Evolutionary conservation across 2,329 filamentous ascomycete species (phyloP).

Genomic region (Colletotrichum sp.): DNA sequence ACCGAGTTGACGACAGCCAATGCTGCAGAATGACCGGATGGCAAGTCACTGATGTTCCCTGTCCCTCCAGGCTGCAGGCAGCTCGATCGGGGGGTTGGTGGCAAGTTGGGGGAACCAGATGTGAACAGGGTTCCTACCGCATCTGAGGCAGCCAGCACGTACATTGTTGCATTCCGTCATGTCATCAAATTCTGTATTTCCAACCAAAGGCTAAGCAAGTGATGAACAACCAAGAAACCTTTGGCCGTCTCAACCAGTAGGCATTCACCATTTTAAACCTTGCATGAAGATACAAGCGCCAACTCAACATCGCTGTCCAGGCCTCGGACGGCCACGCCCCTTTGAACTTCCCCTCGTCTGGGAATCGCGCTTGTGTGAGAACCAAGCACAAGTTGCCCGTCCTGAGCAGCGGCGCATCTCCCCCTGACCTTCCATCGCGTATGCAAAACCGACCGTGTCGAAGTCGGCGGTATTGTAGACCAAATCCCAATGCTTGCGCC

Average conservation of each 20-base stretch:
- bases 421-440: background rate
- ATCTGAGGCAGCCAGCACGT: background rate
- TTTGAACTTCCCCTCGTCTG: background rate
- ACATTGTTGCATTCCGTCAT: background rate
- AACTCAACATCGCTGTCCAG: background rate
- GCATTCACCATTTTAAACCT: background rate
- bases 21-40: background rate
- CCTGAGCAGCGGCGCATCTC: background rate
- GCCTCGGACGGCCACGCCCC: background rate
- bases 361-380: background rate
- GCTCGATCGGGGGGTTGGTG: background rate
- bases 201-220: background rate
- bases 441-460: background rate
- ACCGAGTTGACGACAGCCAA: constrained; percentile 14
- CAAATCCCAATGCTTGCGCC: constrained; percentile 16
- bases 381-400: background rate
- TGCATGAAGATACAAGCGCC: constrained; percentile 2
- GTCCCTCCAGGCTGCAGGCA: background rate
- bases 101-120: background rate
- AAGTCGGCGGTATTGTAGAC: constrained; percentile 8
- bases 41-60: background rate
- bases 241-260: background rate
- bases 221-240: background rate
- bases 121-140: background rate
- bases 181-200: background rate